These are phyloP conservation scores for Leccinum ochraceum DNA, from an alignment of 768 basidiomycete genomes.

Conservation along the genomic window DNA sequence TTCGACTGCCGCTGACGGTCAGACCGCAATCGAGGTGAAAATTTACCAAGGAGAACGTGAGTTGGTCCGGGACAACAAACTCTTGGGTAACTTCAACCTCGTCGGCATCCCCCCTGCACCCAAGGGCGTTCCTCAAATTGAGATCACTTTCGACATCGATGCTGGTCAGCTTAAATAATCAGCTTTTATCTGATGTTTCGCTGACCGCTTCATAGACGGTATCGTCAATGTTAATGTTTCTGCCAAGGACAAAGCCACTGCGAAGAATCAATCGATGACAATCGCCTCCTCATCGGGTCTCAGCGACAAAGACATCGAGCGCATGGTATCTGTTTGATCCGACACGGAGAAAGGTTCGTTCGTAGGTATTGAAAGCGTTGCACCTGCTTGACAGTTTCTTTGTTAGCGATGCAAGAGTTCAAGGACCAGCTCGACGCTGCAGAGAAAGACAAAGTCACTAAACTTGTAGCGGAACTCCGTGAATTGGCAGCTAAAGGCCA, in stretches of 20 bases:
- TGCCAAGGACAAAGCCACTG: conserved; percentile 92
- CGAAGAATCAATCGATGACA: conserved; percentile 93
- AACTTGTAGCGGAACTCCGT: conserved; percentile 83
- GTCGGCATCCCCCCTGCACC: conserved; percentile 90
- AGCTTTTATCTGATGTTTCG: not conserved
- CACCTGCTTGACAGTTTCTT: conserved; percentile 5
- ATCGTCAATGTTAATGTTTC: conserved; percentile 98
- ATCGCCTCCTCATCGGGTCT: conserved; percentile 97
- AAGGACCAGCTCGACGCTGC: conserved; percentile 91
- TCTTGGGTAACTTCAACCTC: conserved; percentile 99
- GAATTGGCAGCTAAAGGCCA: conserved; percentile 91
- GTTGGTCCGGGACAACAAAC: conserved; percentile 96
- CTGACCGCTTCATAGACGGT: conserved; percentile 55
- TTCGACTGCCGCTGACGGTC: conserved; percentile 98
- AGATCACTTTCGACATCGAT: conserved; percentile 96
- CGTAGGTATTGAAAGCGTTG: not conserved
- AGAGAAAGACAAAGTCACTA: conserved; percentile 93
- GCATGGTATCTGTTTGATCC: conserved; percentile 92
- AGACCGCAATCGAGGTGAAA: conserved; percentile 99
- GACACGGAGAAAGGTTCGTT: conserved; percentile 92
- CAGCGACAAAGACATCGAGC: conserved; percentile 94
- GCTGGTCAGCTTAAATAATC: conserved; percentile 54
- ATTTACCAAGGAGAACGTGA: conserved; percentile 99
- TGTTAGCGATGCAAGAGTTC: conserved; percentile 90
- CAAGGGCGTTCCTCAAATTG: conserved; percentile 76